phyloP scores from a whole-genome alignment of 805 yeast species.

The Metschnikowia borealis region DNA sequence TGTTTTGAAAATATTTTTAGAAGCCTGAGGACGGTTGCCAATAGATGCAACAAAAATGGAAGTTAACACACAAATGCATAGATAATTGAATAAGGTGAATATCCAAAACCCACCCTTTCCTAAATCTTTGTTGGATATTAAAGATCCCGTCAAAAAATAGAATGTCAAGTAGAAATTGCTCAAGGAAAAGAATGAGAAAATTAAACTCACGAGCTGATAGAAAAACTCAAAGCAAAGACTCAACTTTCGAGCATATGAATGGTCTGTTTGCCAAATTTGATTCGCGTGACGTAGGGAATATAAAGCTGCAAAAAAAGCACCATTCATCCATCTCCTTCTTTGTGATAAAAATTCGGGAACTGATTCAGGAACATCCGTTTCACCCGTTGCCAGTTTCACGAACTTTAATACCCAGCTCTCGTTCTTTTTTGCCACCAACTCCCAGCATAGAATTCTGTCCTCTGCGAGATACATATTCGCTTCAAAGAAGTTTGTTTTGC shows the following conservation, averaged over 20 bases:
- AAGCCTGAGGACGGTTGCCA: constrained; percentile 98
- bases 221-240: constrained; percentile 24
- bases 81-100: constrained; percentile 81
- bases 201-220: constrained; percentile 21
- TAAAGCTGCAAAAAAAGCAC: constrained; percentile 28
- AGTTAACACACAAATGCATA: constrained; percentile 75
- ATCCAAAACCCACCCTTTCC: constrained; percentile 77
- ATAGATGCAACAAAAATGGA: constrained; percentile 89
- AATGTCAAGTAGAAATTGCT: constrained; percentile 28
- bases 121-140: constrained; percentile 43
- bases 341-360: constrained; percentile 26
- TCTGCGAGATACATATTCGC: constrained; percentile 55
- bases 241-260: constrained; percentile 20
- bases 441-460: constrained; percentile 30
- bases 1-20: constrained; percentile 68
- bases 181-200: constrained; percentile 25
- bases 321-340: constrained; percentile 29
- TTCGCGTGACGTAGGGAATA: constrained; percentile 23
- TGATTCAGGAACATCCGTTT: constrained; percentile 28
- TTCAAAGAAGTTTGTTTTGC: constrained; percentile 75
- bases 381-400: constrained; percentile 29
- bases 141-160: constrained; percentile 40
- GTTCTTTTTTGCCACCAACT: constrained; percentile 24
- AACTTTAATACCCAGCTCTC: constrained; percentile 29
- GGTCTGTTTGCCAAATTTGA: constrained; percentile 26